These are phyloP conservation scores for Rhodamnia argentea DNA, from an alignment of 345 rosid species.

Conservation along the genomic window DNA sequence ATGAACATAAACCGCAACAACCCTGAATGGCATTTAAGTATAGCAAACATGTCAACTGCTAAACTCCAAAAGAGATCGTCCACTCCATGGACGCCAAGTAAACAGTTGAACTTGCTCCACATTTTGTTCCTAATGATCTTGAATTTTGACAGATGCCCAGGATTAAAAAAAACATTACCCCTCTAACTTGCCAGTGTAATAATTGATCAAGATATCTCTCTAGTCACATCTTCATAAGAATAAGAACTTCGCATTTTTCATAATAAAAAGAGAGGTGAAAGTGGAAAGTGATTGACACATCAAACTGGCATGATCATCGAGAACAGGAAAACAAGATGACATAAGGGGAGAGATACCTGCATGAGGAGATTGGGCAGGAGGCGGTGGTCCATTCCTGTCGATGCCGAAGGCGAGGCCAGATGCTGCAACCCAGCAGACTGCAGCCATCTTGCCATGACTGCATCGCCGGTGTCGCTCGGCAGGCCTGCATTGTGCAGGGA, in stretches of 20 bases:
- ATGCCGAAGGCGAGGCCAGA: constrained; percentile 94
- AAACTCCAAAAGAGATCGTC: background rate
- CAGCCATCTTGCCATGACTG: constrained; percentile 98
- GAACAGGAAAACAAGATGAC: background rate
- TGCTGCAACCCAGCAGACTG: constrained; percentile 99
- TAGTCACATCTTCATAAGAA: too few relatives aligned
- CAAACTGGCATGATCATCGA: background rate
- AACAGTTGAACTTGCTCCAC: background rate
- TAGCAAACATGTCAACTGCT: background rate
- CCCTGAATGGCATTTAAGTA: background rate
- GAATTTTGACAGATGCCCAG: background rate
- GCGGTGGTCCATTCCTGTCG: constrained; percentile 70
- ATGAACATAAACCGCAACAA: background rate
- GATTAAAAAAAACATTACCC: background rate
- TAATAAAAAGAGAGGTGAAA: background rate
- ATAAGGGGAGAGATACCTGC: constrained; percentile 47
- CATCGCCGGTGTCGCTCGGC: constrained; percentile 76
- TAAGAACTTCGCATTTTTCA: too few relatives aligned
- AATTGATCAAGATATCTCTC: background rate
- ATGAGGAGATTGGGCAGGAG: constrained; percentile 78
- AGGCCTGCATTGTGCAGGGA: constrained; percentile 55
- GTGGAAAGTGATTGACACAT: background rate
- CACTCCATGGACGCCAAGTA: background rate
- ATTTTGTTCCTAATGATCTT: background rate
- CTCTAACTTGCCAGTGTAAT: background rate